Evolutionary conservation across 495 filamentous ascomycete genomes (phyloP), one percentile per base, ranked within the genome.

Genomic region (Tuber umbilicatum): DNA sequence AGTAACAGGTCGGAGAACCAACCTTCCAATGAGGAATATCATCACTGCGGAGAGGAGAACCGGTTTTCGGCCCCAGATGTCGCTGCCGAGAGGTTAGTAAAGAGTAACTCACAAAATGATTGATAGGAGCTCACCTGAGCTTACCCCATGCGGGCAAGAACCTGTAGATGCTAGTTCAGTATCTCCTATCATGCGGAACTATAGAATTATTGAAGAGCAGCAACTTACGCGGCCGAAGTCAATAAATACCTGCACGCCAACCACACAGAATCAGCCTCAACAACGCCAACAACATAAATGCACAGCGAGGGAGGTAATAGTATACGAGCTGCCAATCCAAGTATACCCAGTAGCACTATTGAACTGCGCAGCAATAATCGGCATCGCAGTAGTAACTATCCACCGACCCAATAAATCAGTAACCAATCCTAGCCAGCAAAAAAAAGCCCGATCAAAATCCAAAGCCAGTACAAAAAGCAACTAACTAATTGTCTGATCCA

Each of bases 51-150:
- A 72, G 16, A 97, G 84, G 69, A 97, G 85, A 70, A 95, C 90
- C 3, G 88, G 89, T 80, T 96, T 97, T 38, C 93, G 88, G 1
- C 93, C 93, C 87, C 89, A 96, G 73, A 97, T 94, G 80, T 97
- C 93, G 42, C 83, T 81, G 27, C 43, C 2, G 23, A 3, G n/a
- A 35, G 40, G 37, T 50, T 31, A 40, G 60, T 38, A 41, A 42
- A 39, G 19, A 4, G 23, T 43, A 40, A 41, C 31, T n/a, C 69
- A 41, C 21, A 70, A 5, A 10, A 21, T 14, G 35, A 70, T 14
- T 27, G n/a, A 17, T 31, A 64, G 9, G 10, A 12, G n/a, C 5
- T 14, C 64, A 81, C 79, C 79, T 85, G 45, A 85, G 81, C 78
- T 85, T 86, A 42, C 84, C 83, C 84, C 85, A 86, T 67, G 84